phyloP scores from a whole-genome alignment of 805 yeast species.

The Ogataea nonfermentans region DNA sequence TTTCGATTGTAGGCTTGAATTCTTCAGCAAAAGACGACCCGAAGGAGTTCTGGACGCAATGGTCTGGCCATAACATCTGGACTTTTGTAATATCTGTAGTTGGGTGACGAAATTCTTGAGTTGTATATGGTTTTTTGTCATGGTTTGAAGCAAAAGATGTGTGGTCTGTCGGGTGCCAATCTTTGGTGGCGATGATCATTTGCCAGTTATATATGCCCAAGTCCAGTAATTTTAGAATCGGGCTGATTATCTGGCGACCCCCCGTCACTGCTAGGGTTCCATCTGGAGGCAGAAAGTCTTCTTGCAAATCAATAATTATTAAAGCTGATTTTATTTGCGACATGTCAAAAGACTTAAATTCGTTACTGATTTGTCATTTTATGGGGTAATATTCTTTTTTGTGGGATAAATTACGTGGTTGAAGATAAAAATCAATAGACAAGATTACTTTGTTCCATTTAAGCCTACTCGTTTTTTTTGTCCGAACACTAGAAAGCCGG shows the following conservation, averaged over 20 bases:
- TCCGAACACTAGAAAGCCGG: not conserved
- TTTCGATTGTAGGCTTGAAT: slow-evolving; percentile 38
- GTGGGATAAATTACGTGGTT: not conserved
- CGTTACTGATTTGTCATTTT: slow-evolving; percentile 5
- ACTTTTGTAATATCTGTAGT: slow-evolving; percentile 31
- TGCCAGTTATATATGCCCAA: slow-evolving; percentile 50
- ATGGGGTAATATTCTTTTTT: not conserved
- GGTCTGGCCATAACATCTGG: slow-evolving; percentile 84
- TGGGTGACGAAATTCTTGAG: slow-evolving; percentile 52
- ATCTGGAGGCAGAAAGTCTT: slow-evolving; percentile 76
- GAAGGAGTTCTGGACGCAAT: slow-evolving; percentile 69
- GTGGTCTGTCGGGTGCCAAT: slow-evolving; percentile 85
- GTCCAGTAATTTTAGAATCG: slow-evolving; percentile 47
- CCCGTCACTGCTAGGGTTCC: slow-evolving; percentile 74
- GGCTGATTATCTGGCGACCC: slow-evolving; percentile 59
- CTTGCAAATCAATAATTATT: slow-evolving; percentile 77
- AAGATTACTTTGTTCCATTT: not conserved
- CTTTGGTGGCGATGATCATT: slow-evolving; percentile 69
- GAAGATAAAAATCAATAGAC: too few relatives aligned
- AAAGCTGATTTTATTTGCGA: slow-evolving; percentile 47
- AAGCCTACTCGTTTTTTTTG: not conserved
- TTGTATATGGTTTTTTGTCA: slow-evolving; percentile 47
- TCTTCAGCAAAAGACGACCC: slow-evolving; percentile 65
- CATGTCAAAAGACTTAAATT: not conserved
- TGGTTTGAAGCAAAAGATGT: slow-evolving; percentile 79